Conservation (phyloP, 164 flowering plant genomes). For the Echeveria elegans region DNA sequence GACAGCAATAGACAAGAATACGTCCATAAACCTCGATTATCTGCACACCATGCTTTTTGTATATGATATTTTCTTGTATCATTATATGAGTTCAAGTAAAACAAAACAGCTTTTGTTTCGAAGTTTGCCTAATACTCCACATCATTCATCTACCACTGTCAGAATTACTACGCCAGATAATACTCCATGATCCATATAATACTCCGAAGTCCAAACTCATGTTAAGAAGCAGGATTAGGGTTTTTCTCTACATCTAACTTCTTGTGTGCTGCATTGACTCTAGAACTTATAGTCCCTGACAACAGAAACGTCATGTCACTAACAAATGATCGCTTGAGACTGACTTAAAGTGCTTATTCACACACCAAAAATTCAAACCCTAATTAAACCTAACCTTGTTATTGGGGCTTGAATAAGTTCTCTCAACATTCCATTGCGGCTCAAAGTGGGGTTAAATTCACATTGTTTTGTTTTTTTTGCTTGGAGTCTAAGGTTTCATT, state of each 20-base stretch:
- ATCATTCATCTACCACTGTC: neutral
- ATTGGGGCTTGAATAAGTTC: neutral
- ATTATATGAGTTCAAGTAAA: neutral
- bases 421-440: conserved; percentile 4
- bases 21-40: neutral
- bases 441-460: neutral
- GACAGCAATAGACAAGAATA: neutral
- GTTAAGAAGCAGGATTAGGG: neutral
- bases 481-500: neutral
- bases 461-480: neutral
- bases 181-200: too few species aligned
- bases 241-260: neutral
- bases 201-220: too few species aligned
- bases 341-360: neutral
- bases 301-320: conserved; percentile 2
- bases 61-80: neutral
- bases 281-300: neutral
- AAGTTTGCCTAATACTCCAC: neutral
- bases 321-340: neutral
- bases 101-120: neutral
- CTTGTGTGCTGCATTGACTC: neutral
- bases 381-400: too few species aligned
- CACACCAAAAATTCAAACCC: neutral
- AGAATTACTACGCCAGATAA: neutral
- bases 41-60: neutral